These are phyloP conservation scores for Vanrija humicola DNA, from an alignment of 1,284 basidiomycete species.

Conservation along the genomic window DNA sequence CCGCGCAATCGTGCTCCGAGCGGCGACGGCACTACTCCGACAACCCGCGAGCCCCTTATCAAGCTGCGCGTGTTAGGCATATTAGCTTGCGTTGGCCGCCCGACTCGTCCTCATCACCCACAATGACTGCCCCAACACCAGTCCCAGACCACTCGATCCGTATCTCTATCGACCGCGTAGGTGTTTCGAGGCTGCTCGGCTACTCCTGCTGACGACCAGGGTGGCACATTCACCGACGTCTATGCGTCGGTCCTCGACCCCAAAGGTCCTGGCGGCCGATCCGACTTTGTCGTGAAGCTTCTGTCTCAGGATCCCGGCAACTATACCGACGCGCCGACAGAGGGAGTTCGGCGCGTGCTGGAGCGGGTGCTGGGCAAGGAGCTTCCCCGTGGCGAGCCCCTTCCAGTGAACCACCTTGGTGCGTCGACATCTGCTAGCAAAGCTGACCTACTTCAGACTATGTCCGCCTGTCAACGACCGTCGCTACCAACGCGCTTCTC, in stretches of 20 bases:
- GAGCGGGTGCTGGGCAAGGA: conserved; percentile 63
- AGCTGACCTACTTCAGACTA: conserved; percentile 60
- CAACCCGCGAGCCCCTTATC: no score
- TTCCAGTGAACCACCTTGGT: conserved; percentile 73
- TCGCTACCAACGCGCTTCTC: conserved; percentile 89
- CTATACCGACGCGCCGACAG: conserved; percentile 86
- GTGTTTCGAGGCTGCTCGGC: neutral
- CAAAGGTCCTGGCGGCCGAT: conserved; percentile 8
- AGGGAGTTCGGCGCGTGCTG: conserved; percentile 81
- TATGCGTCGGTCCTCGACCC: conserved; percentile 28
- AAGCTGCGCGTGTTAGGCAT: neutral
- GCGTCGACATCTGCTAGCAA: conserved; percentile 9
- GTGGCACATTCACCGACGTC: conserved; percentile 48
- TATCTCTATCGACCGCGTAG: conserved; percentile 40
- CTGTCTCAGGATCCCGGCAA: conserved; percentile 78
- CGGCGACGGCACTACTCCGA: no score
- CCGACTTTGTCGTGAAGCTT: conserved; percentile 55
- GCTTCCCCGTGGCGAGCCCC: conserved; percentile 43
- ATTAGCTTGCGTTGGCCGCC: neutral
- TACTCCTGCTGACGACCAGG: conserved; percentile 7
- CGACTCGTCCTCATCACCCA: neutral
- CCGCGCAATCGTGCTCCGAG: no score
- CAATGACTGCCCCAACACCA: conserved; percentile 16
- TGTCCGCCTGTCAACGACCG: conserved; percentile 88
- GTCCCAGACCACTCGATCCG: conserved; percentile 42